A percentile compares a stretch with the other conserved stretches of the same genome.
Conservation (phyloP, 1,139 yeast species). For the Yamadazyma sp. region DNA sequence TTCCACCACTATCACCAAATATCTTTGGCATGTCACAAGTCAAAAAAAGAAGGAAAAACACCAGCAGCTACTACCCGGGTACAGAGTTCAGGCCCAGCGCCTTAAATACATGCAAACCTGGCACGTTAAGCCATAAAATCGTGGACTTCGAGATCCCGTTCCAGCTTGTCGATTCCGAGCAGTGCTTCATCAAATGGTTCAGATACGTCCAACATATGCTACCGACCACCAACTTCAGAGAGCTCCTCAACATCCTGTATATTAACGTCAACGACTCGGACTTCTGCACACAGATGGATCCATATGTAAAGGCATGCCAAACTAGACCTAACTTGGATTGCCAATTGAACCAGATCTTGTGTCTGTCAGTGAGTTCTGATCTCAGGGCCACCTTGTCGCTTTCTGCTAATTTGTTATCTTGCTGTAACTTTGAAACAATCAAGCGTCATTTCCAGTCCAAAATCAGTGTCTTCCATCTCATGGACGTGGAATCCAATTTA, state of each 20-base stretch:
- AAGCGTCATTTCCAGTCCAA: conserved; percentile 15
- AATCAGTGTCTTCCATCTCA: conserved; percentile 16
- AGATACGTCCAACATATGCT: conserved; percentile 8
- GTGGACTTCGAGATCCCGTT: conserved; percentile 13
- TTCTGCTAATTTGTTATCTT: conserved; percentile 6
- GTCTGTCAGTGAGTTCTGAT: conserved; percentile 8
- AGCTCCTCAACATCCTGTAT: conserved; percentile 11
- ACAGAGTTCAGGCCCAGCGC: too few species aligned
- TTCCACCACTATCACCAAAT: neutral
- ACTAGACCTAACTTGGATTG: conserved; percentile 3
- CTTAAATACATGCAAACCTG: too few species aligned
- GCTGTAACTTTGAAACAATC: conserved; percentile 17
- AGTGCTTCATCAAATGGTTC: conserved; percentile 15
- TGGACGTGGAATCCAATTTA: conserved; percentile 15
- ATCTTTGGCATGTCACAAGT: neutral
- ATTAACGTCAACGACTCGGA: conserved; percentile 11
- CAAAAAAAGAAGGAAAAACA: neutral
- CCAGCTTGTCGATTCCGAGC: conserved; percentile 9
- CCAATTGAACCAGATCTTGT: conserved; percentile 10
- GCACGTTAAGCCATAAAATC: conserved; percentile 4
- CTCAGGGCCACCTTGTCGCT: conserved; percentile 6
- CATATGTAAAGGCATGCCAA: conserved; percentile 6
- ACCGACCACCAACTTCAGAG: conserved; percentile 11
- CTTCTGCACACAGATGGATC: conserved; percentile 9
- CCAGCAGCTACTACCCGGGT: neutral